A percentile compares a stretch with the other conserved stretches of the same genome.
phyloP scores from a whole-genome alignment of 2,329 filamentous ascomycete genomes.

The Cladorrhinum sp. region DNA sequence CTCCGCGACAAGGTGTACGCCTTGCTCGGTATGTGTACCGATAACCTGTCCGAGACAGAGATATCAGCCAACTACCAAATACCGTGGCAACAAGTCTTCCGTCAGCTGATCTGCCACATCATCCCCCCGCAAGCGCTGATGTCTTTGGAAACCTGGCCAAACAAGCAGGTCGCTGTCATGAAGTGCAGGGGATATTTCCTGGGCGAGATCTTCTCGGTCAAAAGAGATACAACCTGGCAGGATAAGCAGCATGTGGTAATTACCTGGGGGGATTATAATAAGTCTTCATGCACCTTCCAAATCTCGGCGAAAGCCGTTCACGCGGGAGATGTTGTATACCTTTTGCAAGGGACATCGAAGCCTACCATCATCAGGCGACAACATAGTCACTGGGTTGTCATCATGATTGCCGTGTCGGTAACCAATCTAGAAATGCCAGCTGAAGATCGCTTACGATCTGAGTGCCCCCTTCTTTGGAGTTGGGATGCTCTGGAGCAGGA shows the following conservation, averaged over 20 bases:
- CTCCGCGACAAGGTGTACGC: slow-evolving; percentile 2
- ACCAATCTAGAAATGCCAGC: neutral
- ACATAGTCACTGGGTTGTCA: neutral
- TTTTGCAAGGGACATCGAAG: neutral
- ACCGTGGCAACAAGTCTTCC: neutral
- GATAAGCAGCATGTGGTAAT: neutral
- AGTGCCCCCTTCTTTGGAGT: neutral
- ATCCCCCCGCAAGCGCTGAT: too few relatives aligned
- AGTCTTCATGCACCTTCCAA: neutral
- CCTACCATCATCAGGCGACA: neutral
- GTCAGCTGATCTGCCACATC: neutral
- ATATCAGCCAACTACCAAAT: neutral
- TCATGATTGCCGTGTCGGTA: neutral
- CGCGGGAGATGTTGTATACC: neutral
- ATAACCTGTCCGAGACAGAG: neutral
- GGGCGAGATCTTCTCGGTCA: neutral
- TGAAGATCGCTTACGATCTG: too few relatives aligned
- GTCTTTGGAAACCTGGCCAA: neutral
- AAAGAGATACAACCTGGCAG: neutral
- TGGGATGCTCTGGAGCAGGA: too few relatives aligned
- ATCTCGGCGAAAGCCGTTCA: neutral
- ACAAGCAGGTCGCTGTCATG: neutral
- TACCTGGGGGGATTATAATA: neutral
- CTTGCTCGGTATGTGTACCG: slow-evolving; percentile 1
- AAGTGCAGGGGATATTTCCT: neutral